A percentile compares a stretch with the other conserved stretches of the same genome.
These are phyloP conservation scores for Luffa aegyptiaca DNA, from an alignment of 306 rosid genomes.

Conservation along the genomic window DNA sequence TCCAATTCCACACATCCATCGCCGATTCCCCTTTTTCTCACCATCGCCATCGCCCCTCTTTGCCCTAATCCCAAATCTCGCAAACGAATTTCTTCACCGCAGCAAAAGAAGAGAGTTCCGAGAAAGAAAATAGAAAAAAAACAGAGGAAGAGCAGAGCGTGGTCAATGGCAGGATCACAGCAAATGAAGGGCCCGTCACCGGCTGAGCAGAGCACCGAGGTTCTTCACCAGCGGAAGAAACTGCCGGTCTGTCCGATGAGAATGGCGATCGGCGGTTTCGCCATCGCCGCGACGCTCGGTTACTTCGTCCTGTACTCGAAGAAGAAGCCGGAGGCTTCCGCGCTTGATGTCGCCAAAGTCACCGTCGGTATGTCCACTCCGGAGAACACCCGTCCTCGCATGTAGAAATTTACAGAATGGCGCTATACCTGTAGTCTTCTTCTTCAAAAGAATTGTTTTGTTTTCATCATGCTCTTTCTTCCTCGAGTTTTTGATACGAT, in stretches of 20 bases:
- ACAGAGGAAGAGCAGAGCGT: too few relatives aligned
- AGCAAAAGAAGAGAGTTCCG: too few relatives aligned
- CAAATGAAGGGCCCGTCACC: conserved; percentile 14
- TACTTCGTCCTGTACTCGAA: conserved; percentile 35
- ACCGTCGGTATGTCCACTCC: conserved; percentile 21
- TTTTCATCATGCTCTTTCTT: too few relatives aligned
- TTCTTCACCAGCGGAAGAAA: conserved; percentile 40
- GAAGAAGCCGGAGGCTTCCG: conserved; percentile 58
- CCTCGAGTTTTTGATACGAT: too few relatives aligned
- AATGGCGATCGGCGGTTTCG: conserved; percentile 50
- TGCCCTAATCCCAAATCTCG: background rate
- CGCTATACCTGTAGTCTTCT: background rate
- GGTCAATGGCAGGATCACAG: conserved; percentile 18
- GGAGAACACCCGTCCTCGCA: conserved; percentile 16
- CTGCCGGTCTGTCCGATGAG: conserved; percentile 27
- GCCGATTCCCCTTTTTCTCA: background rate
- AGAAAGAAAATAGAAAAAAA: too few relatives aligned
- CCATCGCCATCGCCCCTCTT: background rate
- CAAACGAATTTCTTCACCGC: background rate
- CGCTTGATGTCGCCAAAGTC: conserved; percentile 51
- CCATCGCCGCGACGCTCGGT: conserved; percentile 23
- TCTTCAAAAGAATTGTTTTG: too few relatives aligned
- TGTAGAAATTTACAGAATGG: background rate
- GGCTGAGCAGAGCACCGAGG: conserved; percentile 26
- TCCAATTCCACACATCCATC: background rate